Evolutionary conservation across 23 red algal species (phyloP).

Genomic region (Gracilaria gracilis): DNA sequence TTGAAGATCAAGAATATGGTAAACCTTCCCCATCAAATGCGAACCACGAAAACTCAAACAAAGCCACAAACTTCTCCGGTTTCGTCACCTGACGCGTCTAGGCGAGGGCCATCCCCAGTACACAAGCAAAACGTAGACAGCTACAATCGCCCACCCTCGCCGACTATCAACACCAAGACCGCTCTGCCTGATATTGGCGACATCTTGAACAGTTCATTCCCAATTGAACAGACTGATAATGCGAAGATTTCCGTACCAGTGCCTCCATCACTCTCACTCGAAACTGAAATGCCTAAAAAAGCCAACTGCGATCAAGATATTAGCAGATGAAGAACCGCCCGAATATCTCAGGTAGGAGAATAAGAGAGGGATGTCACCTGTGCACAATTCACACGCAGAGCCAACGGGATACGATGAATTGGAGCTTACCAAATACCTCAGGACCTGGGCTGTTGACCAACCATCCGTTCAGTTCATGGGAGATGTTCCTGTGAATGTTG

Average conservation of each 20-base stretch:
- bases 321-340: background rate
- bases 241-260: background rate
- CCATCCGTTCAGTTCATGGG: slow-evolving; percentile 37
- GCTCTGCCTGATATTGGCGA: slow-evolving; percentile 92
- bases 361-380: background rate
- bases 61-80: background rate
- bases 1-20: background rate
- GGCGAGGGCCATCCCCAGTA: background rate
- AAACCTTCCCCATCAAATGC: background rate
- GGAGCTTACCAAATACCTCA: slow-evolving; percentile 17
- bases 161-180: slow-evolving; percentile 90
- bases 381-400: background rate
- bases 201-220: slow-evolving; percentile 89
- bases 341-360: background rate
- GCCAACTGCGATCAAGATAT: background rate
- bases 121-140: background rate
- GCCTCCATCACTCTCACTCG: background rate
- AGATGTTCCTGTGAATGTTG: slow-evolving; percentile 13
- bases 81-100: background rate
- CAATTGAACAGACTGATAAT: slow-evolving; percentile 50
- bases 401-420: background rate
- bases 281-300: background rate
- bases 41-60: background rate
- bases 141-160: slow-evolving; percentile 46
- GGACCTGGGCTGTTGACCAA: slow-evolving; percentile 21